phyloP scores from a whole-genome alignment of 495 filamentous ascomycete species.

The Cenococcum geophilum region DNA sequence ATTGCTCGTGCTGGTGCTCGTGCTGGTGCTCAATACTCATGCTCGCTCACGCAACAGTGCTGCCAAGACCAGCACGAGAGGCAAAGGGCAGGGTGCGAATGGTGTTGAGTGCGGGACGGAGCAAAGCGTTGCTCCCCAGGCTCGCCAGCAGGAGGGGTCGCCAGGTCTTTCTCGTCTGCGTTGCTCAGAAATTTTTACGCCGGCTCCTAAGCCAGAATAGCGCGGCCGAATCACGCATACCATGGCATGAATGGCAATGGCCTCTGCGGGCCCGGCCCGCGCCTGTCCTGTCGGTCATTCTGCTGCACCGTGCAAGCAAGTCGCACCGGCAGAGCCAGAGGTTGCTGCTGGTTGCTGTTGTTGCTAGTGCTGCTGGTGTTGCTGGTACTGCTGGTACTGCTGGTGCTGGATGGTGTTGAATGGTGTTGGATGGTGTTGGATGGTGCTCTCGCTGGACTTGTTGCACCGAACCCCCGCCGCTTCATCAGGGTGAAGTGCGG shows the following conservation, averaged over 20 bases:
- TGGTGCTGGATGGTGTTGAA: too few species aligned
- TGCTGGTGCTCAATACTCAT: neutral
- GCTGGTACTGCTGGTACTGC: neutral
- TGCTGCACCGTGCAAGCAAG: neutral
- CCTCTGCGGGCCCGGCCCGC: neutral
- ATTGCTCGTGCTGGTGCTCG: neutral
- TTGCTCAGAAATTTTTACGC: conserved; percentile 6
- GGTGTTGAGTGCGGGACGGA: conserved; percentile 14
- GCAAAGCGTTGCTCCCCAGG: conserved; percentile 1
- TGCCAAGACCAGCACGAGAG: neutral
- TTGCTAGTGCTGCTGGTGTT: neutral
- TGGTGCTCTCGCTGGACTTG: too few species aligned
- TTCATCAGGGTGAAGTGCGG: too few species aligned
- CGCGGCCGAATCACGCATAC: conserved; percentile 15
- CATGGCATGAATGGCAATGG: neutral
- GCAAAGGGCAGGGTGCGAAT: neutral
- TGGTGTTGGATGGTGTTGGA: too few species aligned
- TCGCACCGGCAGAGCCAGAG: neutral
- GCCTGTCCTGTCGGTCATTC: neutral
- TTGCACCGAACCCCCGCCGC: too few species aligned
- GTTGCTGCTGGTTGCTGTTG: neutral
- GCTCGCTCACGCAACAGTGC: neutral
- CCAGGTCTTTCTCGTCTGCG: conserved; percentile 18
- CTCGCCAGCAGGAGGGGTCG: neutral
- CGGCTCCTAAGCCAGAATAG: conserved; percentile 7